Percentiles rank a stretch among this genome's conserved stretches.
Evolutionary conservation across 2,329 filamentous ascomycete species (phyloP).

Genomic region (Sporothrix pallida): DNA sequence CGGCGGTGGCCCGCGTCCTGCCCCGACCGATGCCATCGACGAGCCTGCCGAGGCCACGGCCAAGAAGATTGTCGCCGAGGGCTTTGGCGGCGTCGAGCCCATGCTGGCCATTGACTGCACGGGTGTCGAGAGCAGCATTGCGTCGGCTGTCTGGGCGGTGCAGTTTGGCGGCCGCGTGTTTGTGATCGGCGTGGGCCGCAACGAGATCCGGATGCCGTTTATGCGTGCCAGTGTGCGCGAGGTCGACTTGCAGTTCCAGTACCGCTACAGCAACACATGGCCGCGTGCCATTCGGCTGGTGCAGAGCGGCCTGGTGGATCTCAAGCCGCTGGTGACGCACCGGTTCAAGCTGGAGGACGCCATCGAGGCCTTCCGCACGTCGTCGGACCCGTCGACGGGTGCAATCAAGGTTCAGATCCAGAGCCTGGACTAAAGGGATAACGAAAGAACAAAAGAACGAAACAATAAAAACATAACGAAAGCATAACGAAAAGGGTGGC

Average conservation of each 20-base stretch:
- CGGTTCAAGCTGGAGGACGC: conserved; percentile 85
- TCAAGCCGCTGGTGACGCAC: conserved; percentile 86
- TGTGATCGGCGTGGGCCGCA: conserved; percentile 92
- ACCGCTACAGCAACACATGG: conserved; percentile 96
- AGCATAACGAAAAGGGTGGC: background rate
- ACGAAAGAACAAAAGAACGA: background rate
- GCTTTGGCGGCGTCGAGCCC: conserved; percentile 81
- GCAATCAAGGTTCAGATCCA: conserved; percentile 99
- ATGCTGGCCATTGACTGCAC: conserved; percentile 89
- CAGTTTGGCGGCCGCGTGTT: conserved; percentile 98
- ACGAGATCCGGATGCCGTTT: conserved; percentile 94
- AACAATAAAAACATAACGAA: background rate
- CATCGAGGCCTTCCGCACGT: conserved; percentile 85
- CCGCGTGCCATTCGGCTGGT: conserved; percentile 88
- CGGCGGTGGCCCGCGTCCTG: conserved; percentile 45
- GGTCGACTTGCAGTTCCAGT: conserved; percentile 95
- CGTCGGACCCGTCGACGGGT: conserved; percentile 84
- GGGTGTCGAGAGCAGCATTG: conserved; percentile 88
- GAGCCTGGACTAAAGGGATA: conserved; percentile 58
- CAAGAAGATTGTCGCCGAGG: conserved; percentile 65
- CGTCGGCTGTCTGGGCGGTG: conserved; percentile 82
- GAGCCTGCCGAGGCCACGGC: conserved; percentile 73
- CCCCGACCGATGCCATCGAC: conserved; percentile 42
- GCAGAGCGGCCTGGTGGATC: conserved; percentile 80
- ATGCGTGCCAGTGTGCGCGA: conserved; percentile 91